Base-by-base conservation (phyloP, 2,329 filamentous ascomycete genomes). In the Chaetomiaceae sp. region DNA sequence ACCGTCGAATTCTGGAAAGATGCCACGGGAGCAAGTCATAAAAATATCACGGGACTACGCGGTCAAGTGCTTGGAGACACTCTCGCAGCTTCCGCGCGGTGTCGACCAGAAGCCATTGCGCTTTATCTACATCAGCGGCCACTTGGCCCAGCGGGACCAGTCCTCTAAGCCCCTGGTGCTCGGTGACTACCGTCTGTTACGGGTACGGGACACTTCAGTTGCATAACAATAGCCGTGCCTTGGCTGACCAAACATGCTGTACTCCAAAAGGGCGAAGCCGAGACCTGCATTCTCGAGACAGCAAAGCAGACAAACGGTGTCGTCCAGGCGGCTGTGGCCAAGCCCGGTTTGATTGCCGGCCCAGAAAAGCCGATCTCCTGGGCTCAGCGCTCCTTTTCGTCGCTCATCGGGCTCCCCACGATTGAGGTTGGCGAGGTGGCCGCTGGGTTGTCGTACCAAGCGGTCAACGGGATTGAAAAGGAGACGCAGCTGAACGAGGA, bases 71-170 rank as follows among this genome's bases (percentile, higher is more conserved):
- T 30, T 62, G 3, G 41, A 54, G 30, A 43, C 57, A 6, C 54
- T 61, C 24, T 43, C 51, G 12, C 51, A 49, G 8, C 44, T 53
- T 4, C 20, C 47, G 14, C 33, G 39, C 8, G 17, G 40, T 24
- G 4, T 34, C 3, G 22, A n/a, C 8, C 26, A 30, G 10, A 62
- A 58, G 35, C 68, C 72, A 0, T 61, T 75, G 27, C 67, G 67
- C 1, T 76, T 75, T 48, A 40, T 75, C 2, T 76, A 75, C 54
- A 64, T 72, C 49, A 78, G 74, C 51, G 76, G 74, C 2, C 53
- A 60, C 2, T 60, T 57, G 1, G 63, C 65, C 2, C 66, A 69
- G 51, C 65, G 72, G 1, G 74, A 78, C 38, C 69, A 62, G 17
- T 65, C 55, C 11, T 69, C 74, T 57, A 71, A 60, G 42, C 68